Percentiles rank a stretch among this genome's conserved stretches.
These are phyloP conservation scores for Penicillium sp. DNA, from an alignment of 2,329 filamentous ascomycete genomes.

Conservation along the genomic window DNA sequence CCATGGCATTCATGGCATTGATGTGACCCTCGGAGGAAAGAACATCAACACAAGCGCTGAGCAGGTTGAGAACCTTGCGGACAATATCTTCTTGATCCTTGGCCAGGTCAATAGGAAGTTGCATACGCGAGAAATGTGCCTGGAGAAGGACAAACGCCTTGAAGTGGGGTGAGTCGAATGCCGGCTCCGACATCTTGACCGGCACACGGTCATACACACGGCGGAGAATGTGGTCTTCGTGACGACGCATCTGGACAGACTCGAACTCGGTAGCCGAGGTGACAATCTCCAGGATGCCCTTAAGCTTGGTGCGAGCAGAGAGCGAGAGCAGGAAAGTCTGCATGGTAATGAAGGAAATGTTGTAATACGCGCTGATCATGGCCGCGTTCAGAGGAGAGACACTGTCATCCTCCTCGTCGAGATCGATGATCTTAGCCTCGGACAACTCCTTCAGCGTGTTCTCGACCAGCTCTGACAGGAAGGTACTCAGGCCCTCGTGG, in stretches of 20 bases:
- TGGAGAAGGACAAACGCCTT: slow-evolving; percentile 97
- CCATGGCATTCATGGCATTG: slow-evolving; percentile 98
- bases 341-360: slow-evolving; percentile 99
- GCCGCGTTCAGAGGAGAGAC: slow-evolving; percentile 88
- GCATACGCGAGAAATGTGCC: slow-evolving; percentile 96
- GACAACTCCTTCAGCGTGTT: slow-evolving; percentile 82
- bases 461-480: slow-evolving; percentile 91
- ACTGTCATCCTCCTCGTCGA: slow-evolving; percentile 88
- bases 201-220: slow-evolving; percentile 92
- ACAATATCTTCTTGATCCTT: slow-evolving; percentile 92
- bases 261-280: slow-evolving; percentile 97
- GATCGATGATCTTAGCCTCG: slow-evolving; percentile 91
- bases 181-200: slow-evolving; percentile 85
- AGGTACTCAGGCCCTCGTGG: slow-evolving; percentile 87
- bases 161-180: slow-evolving; percentile 92
- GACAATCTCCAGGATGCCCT: slow-evolving; percentile 93
- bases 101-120: slow-evolving; percentile 86
- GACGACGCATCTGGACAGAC: slow-evolving; percentile 84
- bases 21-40: slow-evolving; percentile 92
- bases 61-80: slow-evolving; percentile 74
- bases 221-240: slow-evolving; percentile 80
- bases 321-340: slow-evolving; percentile 94
- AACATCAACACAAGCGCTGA: slow-evolving; percentile 91
- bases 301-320: slow-evolving; percentile 82
- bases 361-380: slow-evolving; percentile 98